Evolutionary conservation across 2,329 filamentous ascomycete genomes (phyloP).

Genomic region (Didymella keratinophila): DNA sequence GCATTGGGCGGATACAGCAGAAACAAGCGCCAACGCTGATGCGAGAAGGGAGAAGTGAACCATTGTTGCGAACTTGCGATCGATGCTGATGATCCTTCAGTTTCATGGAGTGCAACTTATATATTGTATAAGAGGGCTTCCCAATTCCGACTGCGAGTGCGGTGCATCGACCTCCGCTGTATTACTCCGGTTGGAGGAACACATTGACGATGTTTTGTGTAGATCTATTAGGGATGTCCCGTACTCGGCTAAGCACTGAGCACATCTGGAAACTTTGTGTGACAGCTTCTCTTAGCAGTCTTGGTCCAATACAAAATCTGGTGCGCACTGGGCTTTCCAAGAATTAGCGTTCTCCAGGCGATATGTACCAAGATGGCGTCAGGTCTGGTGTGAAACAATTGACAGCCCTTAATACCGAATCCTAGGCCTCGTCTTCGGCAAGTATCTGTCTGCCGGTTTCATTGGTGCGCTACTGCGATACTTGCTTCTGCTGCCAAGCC

Average conservation of each 20-base stretch:
- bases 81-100: not conserved
- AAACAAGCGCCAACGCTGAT: slow-evolving; percentile 54
- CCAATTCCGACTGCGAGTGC: not conserved
- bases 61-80: slow-evolving; percentile 39
- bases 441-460: not conserved
- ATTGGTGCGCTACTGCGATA: slow-evolving; percentile 17
- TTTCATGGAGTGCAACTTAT: slow-evolving; percentile 4
- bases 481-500: slow-evolving; percentile 17
- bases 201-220: slow-evolving; percentile 12
- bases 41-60: slow-evolving; percentile 49
- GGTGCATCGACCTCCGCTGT: slow-evolving; percentile 3
- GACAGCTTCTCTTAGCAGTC: slow-evolving; percentile 13
- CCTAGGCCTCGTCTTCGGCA: not conserved
- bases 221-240: slow-evolving; percentile 6
- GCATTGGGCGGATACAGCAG: slow-evolving; percentile 54
- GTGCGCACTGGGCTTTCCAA: not conserved
- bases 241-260: slow-evolving; percentile 2
- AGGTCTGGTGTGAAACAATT: slow-evolving; percentile 15
- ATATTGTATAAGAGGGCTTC: not conserved
- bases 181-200: slow-evolving; percentile 13
- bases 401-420: slow-evolving; percentile 11
- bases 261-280: slow-evolving; percentile 1
- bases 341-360: slow-evolving; percentile 8
- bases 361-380: slow-evolving; percentile 6
- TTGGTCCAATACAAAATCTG: slow-evolving; percentile 8